A percentile compares a stretch with the other conserved stretches of the same genome.
Conservation (phyloP, 257 asterid genomes). For the Lavandula angustifolia region DNA sequence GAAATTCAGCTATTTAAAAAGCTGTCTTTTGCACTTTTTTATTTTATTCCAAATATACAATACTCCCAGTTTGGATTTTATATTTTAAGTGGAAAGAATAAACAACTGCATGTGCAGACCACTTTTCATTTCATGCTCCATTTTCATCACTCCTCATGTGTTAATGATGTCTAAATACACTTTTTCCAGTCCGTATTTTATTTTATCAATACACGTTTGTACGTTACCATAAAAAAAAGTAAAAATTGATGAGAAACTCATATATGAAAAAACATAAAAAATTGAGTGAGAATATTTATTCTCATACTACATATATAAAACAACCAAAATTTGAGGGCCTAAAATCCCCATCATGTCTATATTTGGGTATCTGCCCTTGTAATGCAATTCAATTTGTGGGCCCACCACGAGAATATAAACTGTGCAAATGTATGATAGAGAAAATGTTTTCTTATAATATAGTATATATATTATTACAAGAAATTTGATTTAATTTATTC, state of each 20-base stretch:
- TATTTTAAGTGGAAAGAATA: slow-evolving; percentile 7
- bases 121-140: slow-evolving; percentile 22
- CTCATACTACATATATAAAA: slow-evolving; percentile 43
- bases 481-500: slow-evolving; percentile 9
- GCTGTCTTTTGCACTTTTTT: slow-evolving; percentile 36
- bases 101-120: slow-evolving; percentile 25
- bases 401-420: slow-evolving; percentile 44
- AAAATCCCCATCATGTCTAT: slow-evolving; percentile 34
- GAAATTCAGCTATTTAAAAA: slow-evolving; percentile 27
- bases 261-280: slow-evolving; percentile 1
- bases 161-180: not conserved
- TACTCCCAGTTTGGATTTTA: slow-evolving; percentile 32
- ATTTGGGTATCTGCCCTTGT: slow-evolving; percentile 29
- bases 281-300: slow-evolving; percentile 45
- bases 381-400: slow-evolving; percentile 37
- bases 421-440: slow-evolving; percentile 7
- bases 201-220: not conserved
- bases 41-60: slow-evolving; percentile 29
- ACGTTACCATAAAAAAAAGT: too few species aligned
- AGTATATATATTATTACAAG: slow-evolving; percentile 1
- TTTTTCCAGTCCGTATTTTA: not conserved
- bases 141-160: slow-evolving; percentile 3
- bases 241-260: slow-evolving; percentile 22
- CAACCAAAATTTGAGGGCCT: slow-evolving; percentile 41
- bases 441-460: not conserved